These are phyloP conservation scores for Kodamaea alishanica DNA, from an alignment of 1,139 yeast species.

Conservation along the genomic window DNA sequence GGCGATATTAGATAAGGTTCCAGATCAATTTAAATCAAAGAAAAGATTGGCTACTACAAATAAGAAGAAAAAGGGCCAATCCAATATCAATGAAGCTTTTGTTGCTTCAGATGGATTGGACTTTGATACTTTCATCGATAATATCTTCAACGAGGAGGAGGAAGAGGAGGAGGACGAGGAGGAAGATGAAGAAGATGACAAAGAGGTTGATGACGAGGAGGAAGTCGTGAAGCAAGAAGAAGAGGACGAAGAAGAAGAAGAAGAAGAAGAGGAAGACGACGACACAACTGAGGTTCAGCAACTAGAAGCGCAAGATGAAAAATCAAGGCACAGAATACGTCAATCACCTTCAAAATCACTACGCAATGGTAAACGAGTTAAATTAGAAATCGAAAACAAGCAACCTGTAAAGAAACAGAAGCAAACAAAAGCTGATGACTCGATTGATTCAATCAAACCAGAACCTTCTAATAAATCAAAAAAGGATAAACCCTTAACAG, in stretches of 20 bases:
- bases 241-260: slow-evolving; percentile 10
- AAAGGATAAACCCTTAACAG: slow-evolving; percentile 17
- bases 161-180: slow-evolving; percentile 26
- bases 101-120: slow-evolving; percentile 36
- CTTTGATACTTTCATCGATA: slow-evolving; percentile 39
- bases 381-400: slow-evolving; percentile 4
- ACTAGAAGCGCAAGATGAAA: slow-evolving; percentile 6
- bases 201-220: slow-evolving; percentile 23
- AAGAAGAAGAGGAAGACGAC: slow-evolving; percentile 12
- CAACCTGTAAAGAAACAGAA: slow-evolving; percentile 3
- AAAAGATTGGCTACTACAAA: slow-evolving; percentile 8
- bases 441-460: slow-evolving; percentile 2
- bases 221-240: slow-evolving; percentile 16
- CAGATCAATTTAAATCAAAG: slow-evolving; percentile 18
- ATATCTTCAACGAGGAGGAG: slow-evolving; percentile 22
- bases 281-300: slow-evolving; percentile 3
- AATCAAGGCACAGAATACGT: slow-evolving; percentile 6
- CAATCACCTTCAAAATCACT: slow-evolving; percentile 4
- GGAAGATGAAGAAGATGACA: slow-evolving; percentile 29
- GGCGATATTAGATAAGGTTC: slow-evolving; percentile 28
- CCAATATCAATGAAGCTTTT: slow-evolving; percentile 39
- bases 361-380: slow-evolving; percentile 8
- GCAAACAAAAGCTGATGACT: slow-evolving; percentile 2
- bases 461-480: slow-evolving; percentile 1
- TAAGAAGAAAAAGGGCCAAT: slow-evolving; percentile 25